Percentiles rank a stretch among this genome's conserved stretches.
Conservation (phyloP, 176 grass and related monocot genomes). For the Triticum monococcum region DNA sequence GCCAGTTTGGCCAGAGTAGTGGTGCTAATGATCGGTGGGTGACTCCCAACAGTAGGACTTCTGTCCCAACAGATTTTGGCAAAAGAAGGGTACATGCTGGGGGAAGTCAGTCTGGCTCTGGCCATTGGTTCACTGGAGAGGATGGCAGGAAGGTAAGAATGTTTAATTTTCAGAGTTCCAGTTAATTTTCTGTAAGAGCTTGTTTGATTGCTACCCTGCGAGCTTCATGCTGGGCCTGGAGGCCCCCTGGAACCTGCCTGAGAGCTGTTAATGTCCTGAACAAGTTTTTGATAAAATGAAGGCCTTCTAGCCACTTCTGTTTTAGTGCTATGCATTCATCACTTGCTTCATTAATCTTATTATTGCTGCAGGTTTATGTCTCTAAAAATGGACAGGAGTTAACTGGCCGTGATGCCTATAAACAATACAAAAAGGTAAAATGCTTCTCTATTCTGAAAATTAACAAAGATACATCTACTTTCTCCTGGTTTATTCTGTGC, state of each 20-base stretch:
- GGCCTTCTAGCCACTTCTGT: not conserved
- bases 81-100: slow-evolving; percentile 64
- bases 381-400: slow-evolving; percentile 77
- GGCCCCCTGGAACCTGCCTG: no score
- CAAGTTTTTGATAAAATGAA: not conserved
- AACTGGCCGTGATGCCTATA: slow-evolving; percentile 62
- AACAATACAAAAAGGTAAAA: slow-evolving; percentile 69
- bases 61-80: slow-evolving; percentile 58
- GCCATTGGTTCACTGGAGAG: slow-evolving; percentile 81
- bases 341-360: slow-evolving; percentile 24
- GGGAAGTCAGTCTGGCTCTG: slow-evolving; percentile 66
- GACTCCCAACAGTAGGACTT: slow-evolving; percentile 28
- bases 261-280: no score
- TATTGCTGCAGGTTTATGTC: slow-evolving; percentile 74
- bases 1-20: slow-evolving; percentile 24
- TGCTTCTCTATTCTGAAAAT: not conserved
- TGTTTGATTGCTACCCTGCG: not conserved
- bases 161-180: not conserved
- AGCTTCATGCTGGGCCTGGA: not conserved
- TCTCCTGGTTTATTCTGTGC: slow-evolving; percentile 16
- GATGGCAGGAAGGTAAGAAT: slow-evolving; percentile 67
- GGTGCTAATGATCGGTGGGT: slow-evolving; percentile 34
- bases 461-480: not conserved
- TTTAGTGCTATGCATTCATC: slow-evolving; percentile 4
- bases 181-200: not conserved